Conservation (phyloP, 805 yeast species). For the Spathaspora gorwiae region DNA sequence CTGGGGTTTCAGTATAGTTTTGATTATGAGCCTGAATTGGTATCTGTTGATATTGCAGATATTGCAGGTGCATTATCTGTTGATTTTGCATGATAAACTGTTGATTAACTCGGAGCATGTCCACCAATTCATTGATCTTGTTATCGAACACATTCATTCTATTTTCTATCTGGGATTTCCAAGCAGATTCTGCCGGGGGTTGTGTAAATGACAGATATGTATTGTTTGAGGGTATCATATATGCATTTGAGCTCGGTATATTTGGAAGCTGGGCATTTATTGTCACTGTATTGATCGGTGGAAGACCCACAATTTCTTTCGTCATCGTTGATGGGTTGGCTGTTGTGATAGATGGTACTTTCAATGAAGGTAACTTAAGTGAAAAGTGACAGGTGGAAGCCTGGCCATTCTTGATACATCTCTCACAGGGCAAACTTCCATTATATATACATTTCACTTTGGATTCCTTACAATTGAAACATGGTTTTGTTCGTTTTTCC, state of each 20-base stretch:
- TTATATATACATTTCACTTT: conserved; percentile 59
- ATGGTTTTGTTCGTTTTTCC: conserved; percentile 52
- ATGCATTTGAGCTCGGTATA: background rate
- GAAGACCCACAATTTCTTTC: background rate
- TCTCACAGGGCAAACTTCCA: conserved; percentile 47
- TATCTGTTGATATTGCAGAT: conserved; percentile 3
- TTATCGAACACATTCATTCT: conserved; percentile 33
- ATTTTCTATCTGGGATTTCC: conserved; percentile 33
- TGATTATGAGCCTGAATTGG: background rate
- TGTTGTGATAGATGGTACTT: conserved; percentile 19
- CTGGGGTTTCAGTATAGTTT: background rate
- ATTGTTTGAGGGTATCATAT: background rate
- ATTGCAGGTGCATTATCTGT: conserved; percentile 6
- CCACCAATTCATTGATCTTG: conserved; percentile 35
- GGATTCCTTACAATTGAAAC: conserved; percentile 56
- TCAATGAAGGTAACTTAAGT: conserved; percentile 44
- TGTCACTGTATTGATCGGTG: background rate
- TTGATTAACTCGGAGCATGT: conserved; percentile 30
- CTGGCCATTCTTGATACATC: conserved; percentile 50
- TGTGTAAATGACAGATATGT: background rate
- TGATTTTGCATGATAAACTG: conserved; percentile 19
- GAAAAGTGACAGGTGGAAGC: conserved; percentile 50
- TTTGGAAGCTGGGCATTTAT: background rate
- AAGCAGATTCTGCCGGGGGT: conserved; percentile 14
- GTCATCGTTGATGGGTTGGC: background rate